Percentiles rank a stretch among this genome's conserved stretches.
phyloP scores from a whole-genome alignment of 148 eudicot species.

The Arctostaphylos glauca region DNA sequence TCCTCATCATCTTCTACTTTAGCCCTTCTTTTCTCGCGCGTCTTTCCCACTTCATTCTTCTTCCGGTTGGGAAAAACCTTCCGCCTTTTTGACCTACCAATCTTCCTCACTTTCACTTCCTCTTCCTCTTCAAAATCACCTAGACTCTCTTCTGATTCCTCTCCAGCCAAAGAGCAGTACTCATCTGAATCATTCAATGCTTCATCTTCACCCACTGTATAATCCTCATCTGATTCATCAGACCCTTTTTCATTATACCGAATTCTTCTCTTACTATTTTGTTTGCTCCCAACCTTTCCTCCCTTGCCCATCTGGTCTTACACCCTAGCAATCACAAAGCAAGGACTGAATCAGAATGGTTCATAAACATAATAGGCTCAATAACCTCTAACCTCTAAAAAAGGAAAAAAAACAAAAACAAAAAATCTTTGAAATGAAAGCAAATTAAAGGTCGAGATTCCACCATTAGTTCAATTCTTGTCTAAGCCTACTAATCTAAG shows the following conservation, averaged over 20 bases:
- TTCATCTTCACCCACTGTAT: conserved; percentile 65
- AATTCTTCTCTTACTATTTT: conserved; percentile 32
- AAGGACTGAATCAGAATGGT: conserved; percentile 11
- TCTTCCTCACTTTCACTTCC: conserved; percentile 35
- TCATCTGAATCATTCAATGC: conserved; percentile 70
- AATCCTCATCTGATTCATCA: conserved; percentile 95
- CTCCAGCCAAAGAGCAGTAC: conserved; percentile 56
- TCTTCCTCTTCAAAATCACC: conserved; percentile 36
- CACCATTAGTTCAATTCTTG: background rate
- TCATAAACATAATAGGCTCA: background rate
- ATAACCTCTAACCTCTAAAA: background rate
- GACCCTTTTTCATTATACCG: conserved; percentile 40
- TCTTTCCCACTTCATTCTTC: conserved; percentile 26
- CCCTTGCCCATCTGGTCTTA: conserved; percentile 64
- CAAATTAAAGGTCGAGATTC: conserved; percentile 2
- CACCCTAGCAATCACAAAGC: conserved; percentile 11
- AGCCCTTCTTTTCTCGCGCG: conserved; percentile 41
- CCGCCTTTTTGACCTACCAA: conserved; percentile 30
- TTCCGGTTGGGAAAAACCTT: conserved; percentile 26
- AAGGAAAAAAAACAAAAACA: background rate
- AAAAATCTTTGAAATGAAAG: background rate
- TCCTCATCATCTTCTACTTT: conserved; percentile 48
- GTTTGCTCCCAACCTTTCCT: conserved; percentile 40
- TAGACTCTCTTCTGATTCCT: conserved; percentile 68
- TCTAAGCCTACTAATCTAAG: background rate